Conservation (phyloP, 2,329 filamentous ascomycete genomes). For the Colletotrichum euphorbiae region DNA sequence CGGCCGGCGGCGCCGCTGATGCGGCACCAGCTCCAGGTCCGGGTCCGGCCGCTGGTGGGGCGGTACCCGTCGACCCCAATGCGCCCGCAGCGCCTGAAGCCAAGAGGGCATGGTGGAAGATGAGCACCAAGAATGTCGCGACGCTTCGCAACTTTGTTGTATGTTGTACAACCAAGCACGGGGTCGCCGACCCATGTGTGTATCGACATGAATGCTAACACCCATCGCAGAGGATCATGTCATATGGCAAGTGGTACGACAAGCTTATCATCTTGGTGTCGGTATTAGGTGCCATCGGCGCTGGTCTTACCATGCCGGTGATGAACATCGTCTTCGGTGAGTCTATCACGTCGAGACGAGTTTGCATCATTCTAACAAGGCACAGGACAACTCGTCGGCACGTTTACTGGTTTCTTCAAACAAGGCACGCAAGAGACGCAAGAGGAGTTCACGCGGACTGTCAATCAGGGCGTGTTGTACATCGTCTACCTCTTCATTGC, state of each 20-base stretch:
- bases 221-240: slow-evolving; percentile 20
- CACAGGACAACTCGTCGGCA: slow-evolving; percentile 45
- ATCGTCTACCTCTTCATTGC: slow-evolving; percentile 52
- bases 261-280: slow-evolving; percentile 33
- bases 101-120: slow-evolving; percentile 32
- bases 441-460: slow-evolving; percentile 30
- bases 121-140: slow-evolving; percentile 31
- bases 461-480: slow-evolving; percentile 45
- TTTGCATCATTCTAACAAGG: background rate
- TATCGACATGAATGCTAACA: background rate
- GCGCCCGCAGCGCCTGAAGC: background rate
- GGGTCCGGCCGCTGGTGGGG: slow-evolving; percentile 14
- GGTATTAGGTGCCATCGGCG: slow-evolving; percentile 31
- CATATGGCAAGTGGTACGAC: slow-evolving; percentile 26
- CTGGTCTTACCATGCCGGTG: slow-evolving; percentile 46
- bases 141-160: slow-evolving; percentile 37
- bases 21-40: slow-evolving; percentile 23
- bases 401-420: slow-evolving; percentile 45
- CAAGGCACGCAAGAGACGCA: slow-evolving; percentile 37
- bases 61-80: slow-evolving; percentile 11
- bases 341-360: background rate
- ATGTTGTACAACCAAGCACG: background rate
- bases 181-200: background rate
- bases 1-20: slow-evolving; percentile 32
- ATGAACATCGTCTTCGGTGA: slow-evolving; percentile 51